These are phyloP conservation scores for Phytophthora citrophthora DNA, from an alignment of 352 stramenopile species.

Conservation along the genomic window DNA sequence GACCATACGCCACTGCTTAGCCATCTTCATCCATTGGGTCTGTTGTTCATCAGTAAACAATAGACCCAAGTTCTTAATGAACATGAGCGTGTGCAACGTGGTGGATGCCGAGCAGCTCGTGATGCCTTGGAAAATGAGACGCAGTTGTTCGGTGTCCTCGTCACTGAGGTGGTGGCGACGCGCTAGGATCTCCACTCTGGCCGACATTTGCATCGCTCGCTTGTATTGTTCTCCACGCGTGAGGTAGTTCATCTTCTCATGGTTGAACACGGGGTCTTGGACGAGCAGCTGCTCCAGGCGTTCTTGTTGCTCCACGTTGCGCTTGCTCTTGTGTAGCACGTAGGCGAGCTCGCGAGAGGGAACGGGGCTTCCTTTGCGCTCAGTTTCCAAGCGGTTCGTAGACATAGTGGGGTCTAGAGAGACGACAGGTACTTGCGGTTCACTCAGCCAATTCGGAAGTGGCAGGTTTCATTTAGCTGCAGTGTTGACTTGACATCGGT, in stretches of 20 bases:
- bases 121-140: constrained; percentile 56
- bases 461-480: not conserved
- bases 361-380: constrained; percentile 56
- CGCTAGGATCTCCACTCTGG: constrained; percentile 61
- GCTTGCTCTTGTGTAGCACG: constrained; percentile 64
- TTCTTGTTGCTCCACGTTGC: constrained; percentile 58
- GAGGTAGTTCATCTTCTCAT: constrained; percentile 72
- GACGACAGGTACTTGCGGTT: not conserved
- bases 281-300: constrained; percentile 66
- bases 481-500: constrained; percentile 37
- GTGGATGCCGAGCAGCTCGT: constrained; percentile 63
- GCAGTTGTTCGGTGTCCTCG: constrained; percentile 65
- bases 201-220: constrained; percentile 61
- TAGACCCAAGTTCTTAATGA: constrained; percentile 68
- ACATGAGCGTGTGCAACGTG: constrained; percentile 77
- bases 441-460: constrained; percentile 15
- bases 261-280: constrained; percentile 59
- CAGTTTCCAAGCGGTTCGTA: constrained; percentile 27
- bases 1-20: constrained; percentile 75
- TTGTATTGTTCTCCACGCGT: constrained; percentile 70
- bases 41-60: constrained; percentile 80
- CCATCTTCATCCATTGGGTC: constrained; percentile 66
- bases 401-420: constrained; percentile 11
- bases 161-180: constrained; percentile 55
- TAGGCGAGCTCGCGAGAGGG: constrained; percentile 63